Evolutionary conservation across 148 eudicot species (phyloP).

Genomic region (Rhododendron molle): DNA sequence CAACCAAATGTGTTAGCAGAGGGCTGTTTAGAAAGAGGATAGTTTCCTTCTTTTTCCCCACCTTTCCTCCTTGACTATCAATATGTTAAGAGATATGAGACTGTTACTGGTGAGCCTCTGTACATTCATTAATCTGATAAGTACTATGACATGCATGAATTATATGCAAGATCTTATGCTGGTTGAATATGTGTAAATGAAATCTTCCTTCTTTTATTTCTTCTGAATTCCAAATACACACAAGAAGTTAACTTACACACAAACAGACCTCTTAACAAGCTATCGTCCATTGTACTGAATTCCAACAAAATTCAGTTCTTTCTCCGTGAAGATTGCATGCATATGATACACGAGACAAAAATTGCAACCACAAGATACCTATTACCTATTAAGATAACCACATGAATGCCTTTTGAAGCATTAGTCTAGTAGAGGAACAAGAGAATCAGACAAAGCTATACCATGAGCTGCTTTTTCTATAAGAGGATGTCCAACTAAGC

Average conservation of each 20-base stretch:
- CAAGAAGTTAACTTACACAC: not conserved
- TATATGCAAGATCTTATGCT: not conserved
- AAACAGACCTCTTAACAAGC: not conserved
- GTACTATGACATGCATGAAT: not conserved
- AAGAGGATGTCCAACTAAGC: not conserved
- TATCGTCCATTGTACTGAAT: not conserved
- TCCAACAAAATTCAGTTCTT: not conserved
- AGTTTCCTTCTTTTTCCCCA: not conserved
- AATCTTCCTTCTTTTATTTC: not conserved
- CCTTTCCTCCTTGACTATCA: not conserved
- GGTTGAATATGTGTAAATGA: not conserved
- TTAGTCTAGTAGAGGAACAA: not conserved
- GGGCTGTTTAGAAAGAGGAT: not conserved
- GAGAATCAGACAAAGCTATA: conserved; percentile 19
- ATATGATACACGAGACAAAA: not conserved
- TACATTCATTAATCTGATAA: not conserved
- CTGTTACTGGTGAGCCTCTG: not conserved
- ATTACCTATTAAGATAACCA: not conserved
- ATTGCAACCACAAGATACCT: not conserved
- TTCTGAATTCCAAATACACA: not conserved
- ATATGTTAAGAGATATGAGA: not conserved
- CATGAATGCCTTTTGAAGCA: not conserved
- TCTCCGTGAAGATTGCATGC: not conserved
- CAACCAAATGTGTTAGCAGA: not conserved
- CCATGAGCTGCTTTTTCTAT: conserved; percentile 24